Percentiles rank a stretch among this genome's conserved stretches.
Evolutionary conservation across 345 rosid genomes (phyloP).

Genomic region (Heritiera littoralis): DNA sequence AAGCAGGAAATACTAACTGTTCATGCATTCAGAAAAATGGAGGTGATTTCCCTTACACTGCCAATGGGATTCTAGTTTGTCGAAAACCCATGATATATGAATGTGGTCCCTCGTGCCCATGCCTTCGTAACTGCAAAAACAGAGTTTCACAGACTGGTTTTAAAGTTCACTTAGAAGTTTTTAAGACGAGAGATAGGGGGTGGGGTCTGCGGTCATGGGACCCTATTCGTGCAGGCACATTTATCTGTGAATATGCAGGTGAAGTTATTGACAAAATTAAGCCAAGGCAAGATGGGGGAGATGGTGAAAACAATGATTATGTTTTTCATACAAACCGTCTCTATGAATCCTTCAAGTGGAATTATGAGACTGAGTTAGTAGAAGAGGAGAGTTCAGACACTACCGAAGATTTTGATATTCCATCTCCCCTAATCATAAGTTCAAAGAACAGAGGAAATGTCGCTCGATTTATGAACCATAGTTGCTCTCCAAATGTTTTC

Average conservation of each 20-base stretch:
- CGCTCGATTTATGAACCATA: constrained; percentile 90
- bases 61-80: constrained; percentile 57
- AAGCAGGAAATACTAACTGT: constrained; percentile 65
- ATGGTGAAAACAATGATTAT: constrained; percentile 52
- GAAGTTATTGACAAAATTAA: constrained; percentile 59
- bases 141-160: constrained; percentile 68
- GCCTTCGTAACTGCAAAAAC: constrained; percentile 66
- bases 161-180: constrained; percentile 69
- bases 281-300: constrained; percentile 37
- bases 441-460: constrained; percentile 82
- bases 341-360: constrained; percentile 55
- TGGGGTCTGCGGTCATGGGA: constrained; percentile 95
- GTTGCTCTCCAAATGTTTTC: constrained; percentile 84
- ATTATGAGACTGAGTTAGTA: constrained; percentile 41
- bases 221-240: constrained; percentile 83
- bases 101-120: constrained; percentile 79
- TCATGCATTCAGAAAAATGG: constrained; percentile 71
- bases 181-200: constrained; percentile 75
- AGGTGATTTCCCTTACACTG: constrained; percentile 63
- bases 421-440: constrained; percentile 62
- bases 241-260: constrained; percentile 89
- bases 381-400: constrained; percentile 35
- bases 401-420: constrained; percentile 51
- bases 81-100: constrained; percentile 69
- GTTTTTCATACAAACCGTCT: constrained; percentile 61